A percentile compares a stretch with the other conserved stretches of the same genome.
These are phyloP conservation scores for Cyberlindnera japonica DNA, from an alignment of 805 yeast genomes.

Conservation along the genomic window DNA sequence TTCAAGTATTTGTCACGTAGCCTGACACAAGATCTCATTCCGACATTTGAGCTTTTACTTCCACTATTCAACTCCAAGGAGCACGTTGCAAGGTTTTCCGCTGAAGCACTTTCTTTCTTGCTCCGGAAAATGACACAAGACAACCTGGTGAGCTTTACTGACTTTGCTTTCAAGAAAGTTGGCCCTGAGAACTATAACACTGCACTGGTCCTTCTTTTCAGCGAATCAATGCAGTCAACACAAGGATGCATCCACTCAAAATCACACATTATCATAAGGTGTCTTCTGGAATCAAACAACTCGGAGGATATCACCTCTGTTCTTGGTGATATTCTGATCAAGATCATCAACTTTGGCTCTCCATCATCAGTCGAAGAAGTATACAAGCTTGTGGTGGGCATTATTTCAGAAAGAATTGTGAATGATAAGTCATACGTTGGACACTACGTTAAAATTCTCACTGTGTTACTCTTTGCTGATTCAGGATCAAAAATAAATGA, in stretches of 20 bases:
- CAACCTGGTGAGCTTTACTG: slow-evolving; percentile 44
- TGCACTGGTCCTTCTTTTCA: slow-evolving; percentile 56
- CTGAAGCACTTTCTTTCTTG: slow-evolving; percentile 85
- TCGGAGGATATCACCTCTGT: slow-evolving; percentile 35
- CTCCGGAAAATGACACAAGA: slow-evolving; percentile 60
- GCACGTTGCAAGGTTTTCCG: slow-evolving; percentile 74
- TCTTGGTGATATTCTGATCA: slow-evolving; percentile 56
- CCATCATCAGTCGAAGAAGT: slow-evolving; percentile 43
- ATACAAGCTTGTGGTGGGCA: slow-evolving; percentile 34
- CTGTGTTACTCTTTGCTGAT: slow-evolving; percentile 58
- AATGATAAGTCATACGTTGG: slow-evolving; percentile 12
- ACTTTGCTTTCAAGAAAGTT: slow-evolving; percentile 37
- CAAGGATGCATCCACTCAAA: slow-evolving; percentile 74
- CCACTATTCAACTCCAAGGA: slow-evolving; percentile 65
- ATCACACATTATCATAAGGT: slow-evolving; percentile 46
- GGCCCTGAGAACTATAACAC: slow-evolving; percentile 46
- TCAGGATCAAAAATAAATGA: slow-evolving; percentile 59
- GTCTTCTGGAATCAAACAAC: slow-evolving; percentile 34
- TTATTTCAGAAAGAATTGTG: slow-evolving; percentile 19
- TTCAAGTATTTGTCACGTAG: slow-evolving; percentile 80
- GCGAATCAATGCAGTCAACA: slow-evolving; percentile 74
- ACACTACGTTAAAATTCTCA: slow-evolving; percentile 34
- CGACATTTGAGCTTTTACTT: slow-evolving; percentile 62
- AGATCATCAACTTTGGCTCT: slow-evolving; percentile 50
- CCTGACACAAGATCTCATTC: slow-evolving; percentile 56